Base-by-base conservation (phyloP, 2,329 filamentous ascomycete genomes). In the Didymella lethalis region DNA sequence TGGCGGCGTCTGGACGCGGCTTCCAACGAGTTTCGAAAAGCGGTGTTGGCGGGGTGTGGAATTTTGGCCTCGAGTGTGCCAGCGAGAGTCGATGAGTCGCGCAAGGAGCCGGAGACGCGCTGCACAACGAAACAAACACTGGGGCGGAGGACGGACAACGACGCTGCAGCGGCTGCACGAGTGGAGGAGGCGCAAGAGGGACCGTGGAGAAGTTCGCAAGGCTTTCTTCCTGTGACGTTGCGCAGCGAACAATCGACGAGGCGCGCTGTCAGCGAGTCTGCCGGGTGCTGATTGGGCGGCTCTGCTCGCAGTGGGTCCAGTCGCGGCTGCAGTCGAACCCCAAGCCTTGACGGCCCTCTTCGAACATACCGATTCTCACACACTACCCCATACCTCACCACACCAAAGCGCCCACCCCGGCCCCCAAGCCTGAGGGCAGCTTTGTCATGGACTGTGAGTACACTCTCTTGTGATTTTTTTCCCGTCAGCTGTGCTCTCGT, bases 381-480 rank as follows among this genome's bases (percentile, higher is more conserved):
- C 56, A 64, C 66, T 62, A 65, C 66, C 61, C 61, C 62, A 74
- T 70, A 68, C 70, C 69, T 70, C 61, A 66, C 71, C 51, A 46
- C 72, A 66, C 68, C 38, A 65, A 67, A 63, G 65, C 54, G 64
- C 59, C 58, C 65, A 60, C 57, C 63, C 62, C 69, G 68, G 75
- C 59, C 54, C 41, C 63, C 63, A 48, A 56, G 60, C 61, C 57
- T 57, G 75, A 80, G 81, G 81, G 79, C 80, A 78, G 80, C 78
- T 79, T 77, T 78, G 79, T 75, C 79, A 86, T 87, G 84, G 83
- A 85, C 80, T 83, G 85, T 86, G 78, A 84, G 84, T 86, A 70
- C 67, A 26, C 64, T 67, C 71, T 44, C 69, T 72, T 77, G 68
- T 70, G 71, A 64, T 67, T 59, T 59, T 61, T 63, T 70, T 70